These are phyloP conservation scores for Globisporangium orthogonon DNA, from an alignment of 352 stramenopile species.

Conservation along the genomic window DNA sequence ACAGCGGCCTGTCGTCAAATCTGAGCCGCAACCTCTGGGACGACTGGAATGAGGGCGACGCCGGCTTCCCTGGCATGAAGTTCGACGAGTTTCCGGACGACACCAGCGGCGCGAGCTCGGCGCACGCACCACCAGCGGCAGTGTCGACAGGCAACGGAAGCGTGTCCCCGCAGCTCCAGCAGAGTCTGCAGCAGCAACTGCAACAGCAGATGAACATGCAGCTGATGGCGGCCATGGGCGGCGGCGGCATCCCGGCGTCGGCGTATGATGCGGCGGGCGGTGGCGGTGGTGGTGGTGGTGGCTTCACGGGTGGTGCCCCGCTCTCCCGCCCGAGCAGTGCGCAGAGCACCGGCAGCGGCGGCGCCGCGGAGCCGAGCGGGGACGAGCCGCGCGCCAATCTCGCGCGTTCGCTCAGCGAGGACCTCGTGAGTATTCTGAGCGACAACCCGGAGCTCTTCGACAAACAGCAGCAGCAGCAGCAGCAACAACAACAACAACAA, in stretches of 20 bases:
- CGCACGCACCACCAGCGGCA: slow-evolving; percentile 16
- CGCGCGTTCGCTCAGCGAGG: slow-evolving; percentile 63
- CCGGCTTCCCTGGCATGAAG: slow-evolving; percentile 48
- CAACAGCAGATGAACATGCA: slow-evolving; percentile 12
- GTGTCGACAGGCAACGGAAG: background rate
- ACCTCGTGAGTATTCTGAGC: slow-evolving; percentile 73
- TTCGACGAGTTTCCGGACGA: slow-evolving; percentile 66
- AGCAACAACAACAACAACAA: slow-evolving; percentile 3
- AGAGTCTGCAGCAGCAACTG: slow-evolving; percentile 13
- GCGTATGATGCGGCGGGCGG: slow-evolving; percentile 10
- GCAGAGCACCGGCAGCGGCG: slow-evolving; percentile 9
- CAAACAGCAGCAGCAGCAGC: slow-evolving; percentile 21
- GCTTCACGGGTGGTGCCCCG: background rate
- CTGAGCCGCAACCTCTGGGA: slow-evolving; percentile 85
- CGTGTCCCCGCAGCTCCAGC: slow-evolving; percentile 7
- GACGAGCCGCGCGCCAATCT: slow-evolving; percentile 27
- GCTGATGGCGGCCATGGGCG: slow-evolving; percentile 3
- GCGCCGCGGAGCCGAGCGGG: slow-evolving; percentile 9
- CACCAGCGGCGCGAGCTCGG: slow-evolving; percentile 9
- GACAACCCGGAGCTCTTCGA: slow-evolving; percentile 34
- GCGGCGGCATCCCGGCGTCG: slow-evolving; percentile 10
- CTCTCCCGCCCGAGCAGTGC: slow-evolving; percentile 10
- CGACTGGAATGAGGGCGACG: slow-evolving; percentile 82
- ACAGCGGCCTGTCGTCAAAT: slow-evolving; percentile 69
- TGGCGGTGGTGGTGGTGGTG: background rate